These are phyloP conservation scores for Penicillium sp. DNA, from an alignment of 2,329 filamentous ascomycete genomes.

Conservation along the genomic window DNA sequence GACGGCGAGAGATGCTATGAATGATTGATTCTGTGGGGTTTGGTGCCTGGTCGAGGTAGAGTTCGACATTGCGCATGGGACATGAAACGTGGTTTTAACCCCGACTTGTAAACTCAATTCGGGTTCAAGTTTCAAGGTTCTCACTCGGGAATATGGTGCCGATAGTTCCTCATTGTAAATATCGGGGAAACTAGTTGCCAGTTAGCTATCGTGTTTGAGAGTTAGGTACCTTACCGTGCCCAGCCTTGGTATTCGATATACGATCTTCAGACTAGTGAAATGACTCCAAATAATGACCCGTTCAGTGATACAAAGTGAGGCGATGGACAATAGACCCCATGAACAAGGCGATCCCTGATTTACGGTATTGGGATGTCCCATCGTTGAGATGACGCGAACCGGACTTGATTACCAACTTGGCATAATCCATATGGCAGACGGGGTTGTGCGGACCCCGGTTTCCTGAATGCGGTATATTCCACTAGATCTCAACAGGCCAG, in stretches of 20 bases:
- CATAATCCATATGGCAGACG: neutral
- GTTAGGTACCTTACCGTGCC: neutral
- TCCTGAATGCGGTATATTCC: conserved; percentile 6
- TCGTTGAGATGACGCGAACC: neutral
- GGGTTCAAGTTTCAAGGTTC: neutral
- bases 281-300: neutral
- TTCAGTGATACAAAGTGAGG: neutral
- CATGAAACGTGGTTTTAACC: neutral
- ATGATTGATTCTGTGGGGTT: neutral
- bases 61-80: conserved; percentile 1
- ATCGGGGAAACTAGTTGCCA: neutral
- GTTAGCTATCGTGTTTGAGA: neutral
- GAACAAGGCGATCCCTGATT: neutral
- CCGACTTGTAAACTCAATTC: conserved; percentile 3
- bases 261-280: neutral
- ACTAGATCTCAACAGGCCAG: conserved; percentile 1
- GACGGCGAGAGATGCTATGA: neutral
- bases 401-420: neutral
- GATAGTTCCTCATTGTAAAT: neutral
- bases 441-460: neutral
- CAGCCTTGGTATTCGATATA: neutral
- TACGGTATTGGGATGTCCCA: neutral
- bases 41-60: conserved; percentile 5
- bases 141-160: neutral
- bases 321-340: neutral